A percentile compares a stretch with the other conserved stretches of the same genome.
Conservation (phyloP, 2,329 filamentous ascomycete genomes). For the Cladorrhinum sp. region DNA sequence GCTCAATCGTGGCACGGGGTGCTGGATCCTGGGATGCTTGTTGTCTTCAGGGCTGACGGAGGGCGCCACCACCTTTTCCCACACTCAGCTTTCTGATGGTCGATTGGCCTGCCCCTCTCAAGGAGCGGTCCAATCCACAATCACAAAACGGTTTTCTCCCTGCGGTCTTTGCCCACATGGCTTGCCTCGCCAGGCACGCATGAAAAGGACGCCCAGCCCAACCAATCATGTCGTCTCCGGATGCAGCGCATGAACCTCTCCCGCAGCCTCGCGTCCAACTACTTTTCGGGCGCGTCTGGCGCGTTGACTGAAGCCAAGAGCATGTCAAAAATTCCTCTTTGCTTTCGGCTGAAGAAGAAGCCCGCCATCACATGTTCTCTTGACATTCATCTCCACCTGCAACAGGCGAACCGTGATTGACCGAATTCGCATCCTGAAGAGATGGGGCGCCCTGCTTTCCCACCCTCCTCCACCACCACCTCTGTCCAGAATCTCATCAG, state of each 20-base stretch:
- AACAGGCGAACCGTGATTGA: too few relatives aligned
- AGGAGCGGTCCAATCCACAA: slow-evolving; percentile 16
- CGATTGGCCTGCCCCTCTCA: slow-evolving; percentile 15
- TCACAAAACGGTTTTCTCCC: neutral
- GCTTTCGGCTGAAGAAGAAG: neutral
- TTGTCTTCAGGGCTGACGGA: slow-evolving; percentile 17
- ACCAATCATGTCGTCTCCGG: slow-evolving; percentile 15
- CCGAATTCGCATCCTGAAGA: neutral
- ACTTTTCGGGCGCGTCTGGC: slow-evolving; percentile 10
- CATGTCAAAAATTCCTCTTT: neutral
- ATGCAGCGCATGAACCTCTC: slow-evolving; percentile 15
- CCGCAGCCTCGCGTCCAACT: slow-evolving; percentile 15
- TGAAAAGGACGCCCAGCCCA: slow-evolving; percentile 11
- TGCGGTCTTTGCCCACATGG: slow-evolving; percentile 6
- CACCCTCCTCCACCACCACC: neutral
- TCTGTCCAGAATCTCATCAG: too few relatives aligned
- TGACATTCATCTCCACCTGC: neutral
- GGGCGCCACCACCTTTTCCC: slow-evolving; percentile 16
- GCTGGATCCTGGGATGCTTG: neutral
- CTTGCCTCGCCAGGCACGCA: slow-evolving; percentile 3
- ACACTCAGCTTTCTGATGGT: slow-evolving; percentile 8
- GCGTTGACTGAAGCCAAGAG: slow-evolving; percentile 6
- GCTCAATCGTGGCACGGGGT: neutral
- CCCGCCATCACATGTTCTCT: neutral
- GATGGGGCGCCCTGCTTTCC: neutral